Conservation (phyloP, 129 eudicot genomes). For the Artemisia annua region DNA sequence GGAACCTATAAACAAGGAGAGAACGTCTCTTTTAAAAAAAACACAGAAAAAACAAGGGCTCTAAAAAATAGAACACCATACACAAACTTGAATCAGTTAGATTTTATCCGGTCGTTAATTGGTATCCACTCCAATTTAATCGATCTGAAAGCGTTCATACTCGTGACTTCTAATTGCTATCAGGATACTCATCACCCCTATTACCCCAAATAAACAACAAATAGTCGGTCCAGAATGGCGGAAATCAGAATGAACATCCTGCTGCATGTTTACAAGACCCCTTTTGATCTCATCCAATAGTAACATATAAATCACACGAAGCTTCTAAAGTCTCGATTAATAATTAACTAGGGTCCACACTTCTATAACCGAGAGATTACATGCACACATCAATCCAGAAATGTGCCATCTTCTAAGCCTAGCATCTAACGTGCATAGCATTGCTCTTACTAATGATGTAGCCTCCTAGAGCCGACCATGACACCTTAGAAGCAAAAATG, state of each 20-base stretch:
- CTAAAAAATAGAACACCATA: too few species aligned
- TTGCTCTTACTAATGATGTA: constrained; percentile 1
- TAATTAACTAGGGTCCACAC: constrained; percentile 14
- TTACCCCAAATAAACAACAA: too few species aligned
- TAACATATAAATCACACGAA: constrained; percentile 15
- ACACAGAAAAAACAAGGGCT: too few species aligned
- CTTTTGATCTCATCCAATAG: not conserved
- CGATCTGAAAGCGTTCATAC: too few species aligned
- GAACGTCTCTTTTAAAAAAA: too few species aligned
- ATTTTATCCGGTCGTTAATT: too few species aligned
- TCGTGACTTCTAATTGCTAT: too few species aligned
- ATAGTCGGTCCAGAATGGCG: too few species aligned
- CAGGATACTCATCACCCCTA: too few species aligned
- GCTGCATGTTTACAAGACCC: not conserved
- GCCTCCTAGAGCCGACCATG: not conserved
- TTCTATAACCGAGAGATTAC: constrained; percentile 3
- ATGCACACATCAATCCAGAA: constrained; percentile 10
- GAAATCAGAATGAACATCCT: not conserved
- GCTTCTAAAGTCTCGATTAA: constrained; percentile 5
- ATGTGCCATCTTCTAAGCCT: not conserved
- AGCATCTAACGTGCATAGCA: not conserved
- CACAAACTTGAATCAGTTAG: too few species aligned
- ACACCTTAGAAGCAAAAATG: constrained; percentile 4
- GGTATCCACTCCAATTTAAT: too few species aligned
- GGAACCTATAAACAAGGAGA: too few species aligned